A percentile compares a stretch with the other conserved stretches of the same genome.
phyloP scores from a whole-genome alignment of 2,329 filamentous ascomycete genomes.

The Colletotrichum lupini region DNA sequence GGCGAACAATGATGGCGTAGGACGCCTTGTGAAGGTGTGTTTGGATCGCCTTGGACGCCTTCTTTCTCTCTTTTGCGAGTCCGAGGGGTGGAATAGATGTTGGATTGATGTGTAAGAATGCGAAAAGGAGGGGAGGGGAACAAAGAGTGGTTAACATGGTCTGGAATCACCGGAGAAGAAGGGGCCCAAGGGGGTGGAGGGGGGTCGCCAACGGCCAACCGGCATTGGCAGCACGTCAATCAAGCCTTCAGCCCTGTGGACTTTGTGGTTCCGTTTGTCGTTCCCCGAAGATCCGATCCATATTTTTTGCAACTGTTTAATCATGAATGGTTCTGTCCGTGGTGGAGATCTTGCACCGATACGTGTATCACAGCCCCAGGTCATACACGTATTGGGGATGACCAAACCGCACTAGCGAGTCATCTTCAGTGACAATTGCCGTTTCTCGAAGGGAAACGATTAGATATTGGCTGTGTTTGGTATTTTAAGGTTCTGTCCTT shows the following conservation, averaged over 20 bases:
- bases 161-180: background rate
- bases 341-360: too few species aligned
- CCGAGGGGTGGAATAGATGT: background rate
- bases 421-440: background rate
- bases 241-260: background rate
- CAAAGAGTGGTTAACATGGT: constrained; percentile 6
- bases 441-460: background rate
- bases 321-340: too few species aligned
- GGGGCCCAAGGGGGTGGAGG: too few species aligned
- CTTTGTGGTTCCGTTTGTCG: background rate
- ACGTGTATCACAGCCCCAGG: background rate
- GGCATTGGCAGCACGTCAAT: background rate
- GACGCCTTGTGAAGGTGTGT: background rate
- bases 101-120: background rate
- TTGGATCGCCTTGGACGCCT: background rate
- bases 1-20: constrained; percentile 1
- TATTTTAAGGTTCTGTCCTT: constrained; percentile 1
- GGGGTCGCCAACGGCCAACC: too few species aligned
- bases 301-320: too few species aligned
- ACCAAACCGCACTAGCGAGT: constrained; percentile 4
- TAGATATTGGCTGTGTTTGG: background rate
- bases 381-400: background rate
- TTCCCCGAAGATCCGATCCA: too few species aligned
- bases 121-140: background rate
- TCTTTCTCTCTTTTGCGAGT: constrained; percentile 19